Conservation (phyloP, 768 basidiomycete genomes). For the Lactarius pseudohatsudake region DNA sequence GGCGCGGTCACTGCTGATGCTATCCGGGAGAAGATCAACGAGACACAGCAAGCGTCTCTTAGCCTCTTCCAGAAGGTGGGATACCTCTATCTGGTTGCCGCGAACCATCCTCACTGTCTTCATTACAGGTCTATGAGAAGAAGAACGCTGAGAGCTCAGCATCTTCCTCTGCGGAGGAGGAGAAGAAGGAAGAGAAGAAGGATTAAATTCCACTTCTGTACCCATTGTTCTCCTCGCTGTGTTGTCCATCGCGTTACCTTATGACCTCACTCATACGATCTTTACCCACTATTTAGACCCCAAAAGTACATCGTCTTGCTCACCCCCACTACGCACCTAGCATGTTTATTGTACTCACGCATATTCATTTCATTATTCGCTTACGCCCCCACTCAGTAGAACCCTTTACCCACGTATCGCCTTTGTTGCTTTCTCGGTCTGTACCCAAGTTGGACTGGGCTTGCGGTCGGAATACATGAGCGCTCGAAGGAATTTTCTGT, state of each 20-base stretch:
- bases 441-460: constrained; percentile 8
- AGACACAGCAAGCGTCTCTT: constrained; percentile 92
- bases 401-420: background rate
- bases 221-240: background rate
- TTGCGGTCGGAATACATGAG: constrained; percentile 16
- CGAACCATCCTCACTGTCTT: background rate
- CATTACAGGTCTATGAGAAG: constrained; percentile 74
- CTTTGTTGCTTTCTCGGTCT: background rate
- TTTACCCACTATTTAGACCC: constrained; percentile 26
- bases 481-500: background rate
- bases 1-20: constrained; percentile 75
- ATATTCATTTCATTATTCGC: constrained; percentile 12
- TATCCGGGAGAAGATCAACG: constrained; percentile 90
- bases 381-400: constrained; percentile 30
- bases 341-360: constrained; percentile 27
- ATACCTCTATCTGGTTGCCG: background rate
- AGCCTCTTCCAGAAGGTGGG: constrained; percentile 91
- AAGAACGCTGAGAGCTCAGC: constrained; percentile 66
- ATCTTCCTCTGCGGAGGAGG: constrained; percentile 34
- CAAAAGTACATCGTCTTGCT: constrained; percentile 26
- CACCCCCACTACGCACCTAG: constrained; percentile 20
- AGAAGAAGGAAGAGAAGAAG: constrained; percentile 72
- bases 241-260: constrained; percentile 15
- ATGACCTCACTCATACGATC: constrained; percentile 17
- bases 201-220: constrained; percentile 48